Percentiles rank a stretch among this genome's conserved stretches.
Evolutionary conservation across 305 asterid genomes (phyloP).

Genomic region (Fraxinus platypoda): DNA sequence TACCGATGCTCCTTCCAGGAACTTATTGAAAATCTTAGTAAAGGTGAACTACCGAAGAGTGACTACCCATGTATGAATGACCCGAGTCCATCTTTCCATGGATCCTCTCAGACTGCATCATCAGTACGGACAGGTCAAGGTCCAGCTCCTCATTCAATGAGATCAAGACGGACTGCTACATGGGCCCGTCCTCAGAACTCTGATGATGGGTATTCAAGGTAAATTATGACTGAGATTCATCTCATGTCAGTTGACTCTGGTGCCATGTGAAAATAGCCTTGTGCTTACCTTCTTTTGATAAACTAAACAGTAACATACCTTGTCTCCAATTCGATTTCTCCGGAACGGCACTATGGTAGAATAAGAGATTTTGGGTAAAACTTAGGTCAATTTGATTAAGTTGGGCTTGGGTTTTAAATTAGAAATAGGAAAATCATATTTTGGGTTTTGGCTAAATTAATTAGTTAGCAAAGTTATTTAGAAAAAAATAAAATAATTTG

Average conservation of each 20-base stretch:
- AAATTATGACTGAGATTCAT: slow-evolving; percentile 6
- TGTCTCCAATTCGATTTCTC: background rate
- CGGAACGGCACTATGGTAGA: no score
- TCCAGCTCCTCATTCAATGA: slow-evolving; percentile 85
- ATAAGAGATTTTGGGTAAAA: no score
- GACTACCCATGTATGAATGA: slow-evolving; percentile 98
- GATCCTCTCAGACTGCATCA: slow-evolving; percentile 53
- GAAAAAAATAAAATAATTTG: no score
- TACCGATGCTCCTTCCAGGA: slow-evolving; percentile 53
- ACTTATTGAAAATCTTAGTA: slow-evolving; percentile 76
- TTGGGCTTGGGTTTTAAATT: no score
- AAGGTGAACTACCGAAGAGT: slow-evolving; percentile 77
- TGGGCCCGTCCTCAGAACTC: slow-evolving; percentile 98
- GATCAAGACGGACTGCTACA: slow-evolving; percentile 87
- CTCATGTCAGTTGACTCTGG: background rate
- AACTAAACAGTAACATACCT: background rate
- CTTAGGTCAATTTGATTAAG: no score
- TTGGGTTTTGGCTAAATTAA: no score
- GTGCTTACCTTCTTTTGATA: background rate
- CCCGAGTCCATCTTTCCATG: slow-evolving; percentile 83
- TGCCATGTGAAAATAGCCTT: slow-evolving; percentile 10
- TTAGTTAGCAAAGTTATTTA: no score
- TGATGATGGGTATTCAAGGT: slow-evolving; percentile 99
- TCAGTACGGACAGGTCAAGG: slow-evolving; percentile 51
- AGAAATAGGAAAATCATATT: no score